Evolutionary conservation across 2,329 filamentous ascomycete species (phyloP), one percentile per base, ranked within the genome.

Genomic region (Alternaria metachromatica): DNA sequence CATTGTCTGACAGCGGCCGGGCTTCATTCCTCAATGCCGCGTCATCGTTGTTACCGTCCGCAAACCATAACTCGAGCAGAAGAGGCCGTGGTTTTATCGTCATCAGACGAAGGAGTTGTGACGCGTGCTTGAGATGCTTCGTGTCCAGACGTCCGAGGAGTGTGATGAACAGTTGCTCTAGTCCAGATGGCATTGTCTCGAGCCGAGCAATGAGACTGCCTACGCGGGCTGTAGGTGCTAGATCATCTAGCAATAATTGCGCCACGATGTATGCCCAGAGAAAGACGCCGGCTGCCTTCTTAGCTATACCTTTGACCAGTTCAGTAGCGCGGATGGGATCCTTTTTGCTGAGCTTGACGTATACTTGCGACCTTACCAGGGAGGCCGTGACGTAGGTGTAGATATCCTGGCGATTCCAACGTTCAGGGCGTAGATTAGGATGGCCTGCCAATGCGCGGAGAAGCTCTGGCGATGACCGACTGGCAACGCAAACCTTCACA

Each of bases 61-160:
- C 56, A 44, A 58, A 58, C 56, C 56, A 58, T 15, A 58, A n/a
- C 10, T 58, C 45, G 13, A 58, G n/a, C 6, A 58, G 54, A 28
- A n/a, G 33, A 3, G 41, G 54, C 15, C 25, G 37, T 21, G 43
- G 12, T 25, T 25, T 20, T 7, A 15, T 23, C 20, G 23, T 30
- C 41, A 63, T 13, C 55, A 71, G 44, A 12, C 64, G 63, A 6
- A 63, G 53, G 4, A 66, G 18, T 45, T 69, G 44, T 4, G 60
- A 70, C 2, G 68, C 68, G 18, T 69, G 58, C 23, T 51, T 46
- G 15, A 61, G 58, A 18, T 68, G 54, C 1, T 37, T 15, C 7
- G 58, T 12, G 18, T 66, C 49, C 28, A 71, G n/a, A 23, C 51
- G 30, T 26, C 60, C 33, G 13, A 18, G 44, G 12, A 45, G 54